phyloP scores from a whole-genome alignment of 352 stramenopile genomes.

The Phytophthora fragariae region DNA sequence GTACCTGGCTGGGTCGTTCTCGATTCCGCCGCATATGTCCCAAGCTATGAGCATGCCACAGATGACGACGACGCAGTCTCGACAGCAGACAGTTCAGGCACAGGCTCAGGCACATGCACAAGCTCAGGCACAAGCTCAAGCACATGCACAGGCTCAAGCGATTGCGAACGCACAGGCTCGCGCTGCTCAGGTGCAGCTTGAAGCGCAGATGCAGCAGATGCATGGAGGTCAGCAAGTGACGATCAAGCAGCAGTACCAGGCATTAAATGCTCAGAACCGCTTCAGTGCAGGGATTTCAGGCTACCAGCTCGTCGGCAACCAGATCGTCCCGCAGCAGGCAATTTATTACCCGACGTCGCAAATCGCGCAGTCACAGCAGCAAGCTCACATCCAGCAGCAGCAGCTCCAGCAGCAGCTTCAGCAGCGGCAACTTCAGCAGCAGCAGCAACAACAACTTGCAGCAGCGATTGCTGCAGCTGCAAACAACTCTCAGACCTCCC shows the following conservation, averaged over 20 bases:
- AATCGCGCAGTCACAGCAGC: constrained; percentile 46
- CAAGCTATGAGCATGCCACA: constrained; percentile 68
- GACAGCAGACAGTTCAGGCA: constrained; percentile 54
- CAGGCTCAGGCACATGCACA: constrained; percentile 47
- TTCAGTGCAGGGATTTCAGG: constrained; percentile 61
- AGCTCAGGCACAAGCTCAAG: constrained; percentile 45
- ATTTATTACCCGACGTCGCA: constrained; percentile 68
- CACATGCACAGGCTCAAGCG: constrained; percentile 59
- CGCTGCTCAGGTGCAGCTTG: constrained; percentile 52
- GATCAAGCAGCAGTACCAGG: constrained; percentile 74
- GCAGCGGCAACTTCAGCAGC: constrained; percentile 50
- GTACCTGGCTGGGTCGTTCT: constrained; percentile 70
- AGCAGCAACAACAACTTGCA: constrained; percentile 53
- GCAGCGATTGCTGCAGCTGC: constrained; percentile 48
- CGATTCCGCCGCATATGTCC: constrained; percentile 58
- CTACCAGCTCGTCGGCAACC: constrained; percentile 74
- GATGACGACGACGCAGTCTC: constrained; percentile 45
- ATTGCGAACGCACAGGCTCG: constrained; percentile 62
- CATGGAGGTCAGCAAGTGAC: constrained; percentile 48
- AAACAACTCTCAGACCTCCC: constrained; percentile 32
- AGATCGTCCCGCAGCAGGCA: constrained; percentile 63
- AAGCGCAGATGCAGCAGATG: constrained; percentile 57
- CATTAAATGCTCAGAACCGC: constrained; percentile 49
- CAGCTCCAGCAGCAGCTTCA: constrained; percentile 61
- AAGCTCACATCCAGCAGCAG: constrained; percentile 53